Base-by-base conservation (phyloP, 2,329 filamentous ascomycete genomes). In the Orbilia ellipsospora region DNA sequence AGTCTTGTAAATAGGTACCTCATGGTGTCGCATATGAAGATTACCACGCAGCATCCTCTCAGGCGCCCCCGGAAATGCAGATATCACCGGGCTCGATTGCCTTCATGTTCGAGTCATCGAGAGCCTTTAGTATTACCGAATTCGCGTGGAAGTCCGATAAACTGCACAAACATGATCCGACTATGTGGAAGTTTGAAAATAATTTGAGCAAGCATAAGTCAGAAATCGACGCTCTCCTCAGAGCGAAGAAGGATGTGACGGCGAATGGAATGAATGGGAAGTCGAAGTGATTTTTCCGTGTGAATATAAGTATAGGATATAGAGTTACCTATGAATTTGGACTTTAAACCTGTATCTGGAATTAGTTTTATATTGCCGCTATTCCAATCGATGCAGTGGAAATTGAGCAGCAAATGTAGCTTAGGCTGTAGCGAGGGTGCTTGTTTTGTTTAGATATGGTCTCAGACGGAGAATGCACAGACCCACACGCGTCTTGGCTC, bases 111-210 rank as follows among this genome's bases (percentile, higher is more conserved):
- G 88, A 90, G 84, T 90, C 87, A 77, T 89, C 86, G 66, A 80
- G 90, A 65, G 90, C 91, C 88, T 85, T 92, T 1, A 90, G 89
- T 0, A 89, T 92, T 28, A 91, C 90, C 0, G 87, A 90, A 70
- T 92, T 90, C 89, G 90, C 89, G 1, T 82, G 87, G 75, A 82
- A 82, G 77, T 86, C 86, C 65, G 81, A 83, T 78, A 87, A 87
- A 81, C 85, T 87, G 15, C 87, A 88, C 67, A 84, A 84, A 74
- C 84, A 85, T 67, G 84, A 85, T 63, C 83, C 83, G 0, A 84
- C 83, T 78, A 85, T 87, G 85, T 87, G 86, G 85, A 67, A 51
- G 13, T 74, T 74, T 31, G 86, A 87, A 79, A 81, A 83, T 62
- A 80, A 87, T 7, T 84, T 87, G 1, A 85, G 86, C 78, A 85